A percentile compares a stretch with the other conserved stretches of the same genome.
Conservation (phyloP, 371 early-diverging fungal genomes). For the Mucor circinelloides region DNA sequence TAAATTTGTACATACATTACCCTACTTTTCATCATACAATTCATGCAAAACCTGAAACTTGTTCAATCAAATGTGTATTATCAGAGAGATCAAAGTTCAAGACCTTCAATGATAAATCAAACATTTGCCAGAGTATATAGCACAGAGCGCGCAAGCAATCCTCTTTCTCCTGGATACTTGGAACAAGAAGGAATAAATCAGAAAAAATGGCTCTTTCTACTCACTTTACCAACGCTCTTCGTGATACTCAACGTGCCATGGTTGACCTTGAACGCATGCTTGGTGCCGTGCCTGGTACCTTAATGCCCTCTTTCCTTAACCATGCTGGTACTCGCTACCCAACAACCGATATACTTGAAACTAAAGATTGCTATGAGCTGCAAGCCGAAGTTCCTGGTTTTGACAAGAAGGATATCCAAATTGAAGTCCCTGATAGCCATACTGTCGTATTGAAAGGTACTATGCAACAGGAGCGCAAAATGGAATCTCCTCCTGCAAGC, state of each 20-base stretch:
- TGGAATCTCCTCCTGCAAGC: background rate
- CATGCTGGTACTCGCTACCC: slow-evolving; percentile 15
- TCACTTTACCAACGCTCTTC: slow-evolving; percentile 35
- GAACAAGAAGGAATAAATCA: background rate
- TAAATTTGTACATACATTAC: background rate
- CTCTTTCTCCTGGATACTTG: background rate
- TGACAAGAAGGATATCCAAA: slow-evolving; percentile 41
- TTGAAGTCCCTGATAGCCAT: slow-evolving; percentile 31
- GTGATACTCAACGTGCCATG: slow-evolving; percentile 42
- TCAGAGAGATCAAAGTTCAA: too few relatives aligned
- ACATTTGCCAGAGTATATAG: background rate
- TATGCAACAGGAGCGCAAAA: background rate
- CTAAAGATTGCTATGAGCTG: slow-evolving; percentile 24
- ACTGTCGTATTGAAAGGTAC: slow-evolving; percentile 35
- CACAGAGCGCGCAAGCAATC: background rate
- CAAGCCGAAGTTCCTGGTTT: slow-evolving; percentile 43
- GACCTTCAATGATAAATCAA: too few relatives aligned
- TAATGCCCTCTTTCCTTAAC: background rate
- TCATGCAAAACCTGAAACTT: background rate
- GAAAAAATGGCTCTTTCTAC: slow-evolving; percentile 26
- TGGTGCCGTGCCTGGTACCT: slow-evolving; percentile 5
- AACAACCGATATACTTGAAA: slow-evolving; percentile 34
- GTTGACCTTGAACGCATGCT: slow-evolving; percentile 38
- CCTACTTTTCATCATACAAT: background rate
- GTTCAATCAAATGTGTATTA: background rate